Percentiles rank a stretch among this genome's conserved stretches.
phyloP scores from a whole-genome alignment of 768 basidiomycete genomes.

The Russula foetens region DNA sequence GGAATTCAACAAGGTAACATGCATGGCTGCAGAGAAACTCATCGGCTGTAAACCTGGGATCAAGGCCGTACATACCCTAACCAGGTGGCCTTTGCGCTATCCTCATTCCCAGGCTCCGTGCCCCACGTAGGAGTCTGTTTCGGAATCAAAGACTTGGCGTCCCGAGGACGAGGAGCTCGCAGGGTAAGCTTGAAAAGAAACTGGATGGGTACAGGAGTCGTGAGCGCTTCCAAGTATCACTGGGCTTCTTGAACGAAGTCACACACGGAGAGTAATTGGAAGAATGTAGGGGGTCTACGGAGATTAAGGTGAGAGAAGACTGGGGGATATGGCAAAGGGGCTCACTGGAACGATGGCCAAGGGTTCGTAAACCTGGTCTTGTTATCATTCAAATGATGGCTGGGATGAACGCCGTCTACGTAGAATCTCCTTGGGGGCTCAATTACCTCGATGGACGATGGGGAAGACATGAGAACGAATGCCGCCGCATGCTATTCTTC shows the following conservation, averaged over 20 bases:
- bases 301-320: neutral
- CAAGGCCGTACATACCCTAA: constrained; percentile 7
- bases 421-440: constrained; percentile 15
- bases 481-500: too few relatives aligned
- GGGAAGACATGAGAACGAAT: neutral
- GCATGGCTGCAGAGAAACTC: constrained; percentile 27
- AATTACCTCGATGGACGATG: constrained; percentile 5
- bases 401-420: constrained; percentile 8
- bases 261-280: constrained; percentile 7
- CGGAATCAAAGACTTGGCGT: constrained; percentile 16
- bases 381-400: constrained; percentile 12
- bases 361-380: constrained; percentile 16
- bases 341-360: constrained; percentile 20
- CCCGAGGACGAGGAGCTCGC: neutral
- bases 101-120: neutral
- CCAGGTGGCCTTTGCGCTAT: constrained; percentile 18
- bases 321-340: neutral
- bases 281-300: neutral
- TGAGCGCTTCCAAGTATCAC: neutral
- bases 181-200: neutral
- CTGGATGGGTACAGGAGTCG: neutral
- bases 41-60: neutral
- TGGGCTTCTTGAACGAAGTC: neutral
- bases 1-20: constrained; percentile 33
- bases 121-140: constrained; percentile 16